These are phyloP conservation scores for Brachypodium distachyon DNA, from an alignment of 202 grass and related monocot species.

Conservation along the genomic window DNA sequence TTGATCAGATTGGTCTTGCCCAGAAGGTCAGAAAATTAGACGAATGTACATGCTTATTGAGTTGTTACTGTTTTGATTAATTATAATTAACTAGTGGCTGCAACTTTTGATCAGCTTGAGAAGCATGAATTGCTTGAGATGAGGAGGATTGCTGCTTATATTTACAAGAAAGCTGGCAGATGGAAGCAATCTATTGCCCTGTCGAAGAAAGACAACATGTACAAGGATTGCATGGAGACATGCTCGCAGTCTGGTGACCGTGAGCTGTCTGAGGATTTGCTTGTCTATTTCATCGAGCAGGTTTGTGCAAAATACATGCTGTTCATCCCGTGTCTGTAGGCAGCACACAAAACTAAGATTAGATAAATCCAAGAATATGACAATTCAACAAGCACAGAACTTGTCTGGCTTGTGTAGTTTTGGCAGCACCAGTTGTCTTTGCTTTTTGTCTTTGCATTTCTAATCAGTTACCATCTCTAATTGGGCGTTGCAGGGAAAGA, in stretches of 20 bases:
- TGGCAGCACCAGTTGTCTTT: not conserved
- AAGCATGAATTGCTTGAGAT: constrained; percentile 96
- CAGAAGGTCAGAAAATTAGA: constrained; percentile 58
- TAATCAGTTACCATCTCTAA: not conserved
- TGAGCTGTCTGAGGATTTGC: constrained; percentile 79
- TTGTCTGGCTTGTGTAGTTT: not conserved
- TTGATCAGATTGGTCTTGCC: constrained; percentile 96
- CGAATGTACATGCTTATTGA: not conserved
- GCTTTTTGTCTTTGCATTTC: not conserved
- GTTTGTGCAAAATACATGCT: constrained; percentile 14
- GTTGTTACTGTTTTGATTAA: constrained; percentile 9
- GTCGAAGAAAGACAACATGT: constrained; percentile 95
- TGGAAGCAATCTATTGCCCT: constrained; percentile 95
- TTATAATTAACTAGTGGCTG: not conserved
- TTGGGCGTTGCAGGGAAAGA: constrained; percentile 69
- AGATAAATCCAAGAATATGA: not conserved
- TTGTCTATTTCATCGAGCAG: constrained; percentile 94
- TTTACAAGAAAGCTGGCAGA: constrained; percentile 98
- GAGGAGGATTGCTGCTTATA: constrained; percentile 92
- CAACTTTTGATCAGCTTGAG: constrained; percentile 54
- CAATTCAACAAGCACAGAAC: not conserved
- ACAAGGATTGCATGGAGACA: constrained; percentile 98
- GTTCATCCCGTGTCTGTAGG: not conserved
- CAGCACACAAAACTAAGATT: not conserved
- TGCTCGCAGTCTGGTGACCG: constrained; percentile 93